A percentile compares a stretch with the other conserved stretches of the same genome.
phyloP scores from a whole-genome alignment of 306 rosid genomes.

The Datisca glomerata region DNA sequence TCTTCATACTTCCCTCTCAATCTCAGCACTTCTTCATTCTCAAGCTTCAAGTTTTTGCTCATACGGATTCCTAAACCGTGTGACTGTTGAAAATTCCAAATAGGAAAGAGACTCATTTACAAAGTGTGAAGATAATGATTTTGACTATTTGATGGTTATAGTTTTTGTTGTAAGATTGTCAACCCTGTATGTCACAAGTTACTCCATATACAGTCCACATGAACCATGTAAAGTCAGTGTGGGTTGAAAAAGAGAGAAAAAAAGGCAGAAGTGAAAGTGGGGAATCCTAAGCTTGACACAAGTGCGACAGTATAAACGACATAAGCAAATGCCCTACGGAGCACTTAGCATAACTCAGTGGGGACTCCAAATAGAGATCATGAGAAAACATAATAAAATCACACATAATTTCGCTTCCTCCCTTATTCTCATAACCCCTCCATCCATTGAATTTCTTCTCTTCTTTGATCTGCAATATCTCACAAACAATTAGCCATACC shows the following conservation, averaged over 20 bases:
- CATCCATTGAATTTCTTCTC: background rate
- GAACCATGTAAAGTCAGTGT: background rate
- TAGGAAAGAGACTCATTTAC: background rate
- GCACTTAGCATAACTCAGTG: constrained; percentile 48
- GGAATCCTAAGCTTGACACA: constrained; percentile 65
- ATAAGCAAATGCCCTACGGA: constrained; percentile 45
- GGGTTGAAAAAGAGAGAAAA: background rate
- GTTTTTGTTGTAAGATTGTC: constrained; percentile 4
- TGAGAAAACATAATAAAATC: constrained; percentile 5
- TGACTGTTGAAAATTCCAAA: background rate
- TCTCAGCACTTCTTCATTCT: too few relatives aligned
- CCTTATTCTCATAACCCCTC: constrained; percentile 2
- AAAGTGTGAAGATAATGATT: constrained; percentile 5
- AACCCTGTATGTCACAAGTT: constrained; percentile 3
- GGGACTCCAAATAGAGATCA: constrained; percentile 21
- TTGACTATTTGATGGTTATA: constrained; percentile 7
- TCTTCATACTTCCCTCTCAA: too few relatives aligned
- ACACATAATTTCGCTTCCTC: constrained; percentile 15
- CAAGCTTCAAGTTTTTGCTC: background rate
- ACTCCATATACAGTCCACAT: background rate
- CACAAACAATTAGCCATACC: background rate
- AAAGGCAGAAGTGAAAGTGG: constrained; percentile 33
- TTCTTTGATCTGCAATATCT: background rate
- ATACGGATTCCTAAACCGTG: background rate
- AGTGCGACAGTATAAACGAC: constrained; percentile 55